These are phyloP conservation scores for Polygonum maritimum DNA, from an alignment of 148 eudicot genomes.

Conservation along the genomic window DNA sequence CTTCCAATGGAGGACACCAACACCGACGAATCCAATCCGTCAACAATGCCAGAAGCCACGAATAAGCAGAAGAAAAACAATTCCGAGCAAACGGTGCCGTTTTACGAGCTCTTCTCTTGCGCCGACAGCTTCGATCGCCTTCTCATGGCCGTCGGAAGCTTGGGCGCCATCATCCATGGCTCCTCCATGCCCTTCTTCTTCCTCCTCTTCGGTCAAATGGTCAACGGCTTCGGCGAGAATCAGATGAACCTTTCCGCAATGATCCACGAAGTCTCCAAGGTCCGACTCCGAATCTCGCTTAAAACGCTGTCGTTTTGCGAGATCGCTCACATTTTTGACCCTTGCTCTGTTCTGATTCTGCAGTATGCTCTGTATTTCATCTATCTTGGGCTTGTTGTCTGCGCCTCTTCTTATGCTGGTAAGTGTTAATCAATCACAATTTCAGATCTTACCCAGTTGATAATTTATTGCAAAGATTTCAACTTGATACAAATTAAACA, in stretches of 20 bases:
- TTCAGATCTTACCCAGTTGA: background rate
- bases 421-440: slow-evolving; percentile 10
- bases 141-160: slow-evolving; percentile 52
- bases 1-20: background rate
- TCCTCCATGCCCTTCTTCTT: slow-evolving; percentile 98
- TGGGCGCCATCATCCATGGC: slow-evolving; percentile 90
- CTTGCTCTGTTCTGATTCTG: slow-evolving; percentile 11
- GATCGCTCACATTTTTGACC: slow-evolving; percentile 15
- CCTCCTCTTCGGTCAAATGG: slow-evolving; percentile 83
- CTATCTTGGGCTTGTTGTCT: slow-evolving; percentile 88
- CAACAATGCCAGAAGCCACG: slow-evolving; percentile 43
- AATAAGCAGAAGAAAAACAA: slow-evolving; percentile 55
- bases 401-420: slow-evolving; percentile 90
- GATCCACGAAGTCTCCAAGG: slow-evolving; percentile 97
- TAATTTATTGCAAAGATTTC: too few relatives aligned
- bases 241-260: slow-evolving; percentile 66
- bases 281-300: slow-evolving; percentile 8
- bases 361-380: slow-evolving; percentile 94
- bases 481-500: too few relatives aligned
- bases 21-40: slow-evolving; percentile 12
- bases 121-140: slow-evolving; percentile 69
- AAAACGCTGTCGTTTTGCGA: background rate
- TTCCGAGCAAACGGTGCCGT: slow-evolving; percentile 63
- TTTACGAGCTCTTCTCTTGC: slow-evolving; percentile 65
- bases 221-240: slow-evolving; percentile 88